Evolutionary conservation across 495 filamentous ascomycete genomes (phyloP), one percentile per base, ranked within the genome.

Genomic region (Penicillium chermesinum): DNA sequence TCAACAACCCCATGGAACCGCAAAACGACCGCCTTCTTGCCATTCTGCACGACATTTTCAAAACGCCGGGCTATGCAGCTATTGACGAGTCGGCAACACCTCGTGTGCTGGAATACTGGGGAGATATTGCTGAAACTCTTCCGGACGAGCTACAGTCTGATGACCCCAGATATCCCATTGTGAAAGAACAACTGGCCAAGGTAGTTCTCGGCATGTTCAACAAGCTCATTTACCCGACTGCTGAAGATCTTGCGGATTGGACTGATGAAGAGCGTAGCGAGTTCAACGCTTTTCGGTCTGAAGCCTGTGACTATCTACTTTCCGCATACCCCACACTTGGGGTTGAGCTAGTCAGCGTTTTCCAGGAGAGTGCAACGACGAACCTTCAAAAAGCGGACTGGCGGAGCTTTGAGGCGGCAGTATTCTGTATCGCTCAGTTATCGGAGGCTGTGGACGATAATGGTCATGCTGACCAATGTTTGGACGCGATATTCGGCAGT

Each of bases 91-190:
- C 76, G 36, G 81, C 94, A 34, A 89, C 88, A 35, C 78, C 85
- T 2, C 78, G 81, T 3, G 82, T 84, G 2, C 71, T 96, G 20
- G 87, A 95, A 52, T 95, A 91, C 67, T 96, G 91, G 90, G 85
- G 76, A 9, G 73, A 70, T 20, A 67, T 64, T 40, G 72, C 71
- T 0, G 72, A 75, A 33, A 60, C 58, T 18, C 46, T 72, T 2
- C 61, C 65, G 17, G 66, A 67, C 30, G 50, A 58, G 21, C 15
- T 70, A n/a, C 55, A 66, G 2, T 17, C 56, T 9, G 62, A 61
- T 21, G 57, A 67, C 9, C 49, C 54, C 10, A 40, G 41, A 37
- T 58, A 53, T 45, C 38, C 54, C 22, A 43, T 56, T 18, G 64
- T 69, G 4, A 71, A 70, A 47, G 56, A 55, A 9, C 62, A 70